phyloP scores from a whole-genome alignment of 306 rosid genomes.

The Lathyrus sativus region DNA sequence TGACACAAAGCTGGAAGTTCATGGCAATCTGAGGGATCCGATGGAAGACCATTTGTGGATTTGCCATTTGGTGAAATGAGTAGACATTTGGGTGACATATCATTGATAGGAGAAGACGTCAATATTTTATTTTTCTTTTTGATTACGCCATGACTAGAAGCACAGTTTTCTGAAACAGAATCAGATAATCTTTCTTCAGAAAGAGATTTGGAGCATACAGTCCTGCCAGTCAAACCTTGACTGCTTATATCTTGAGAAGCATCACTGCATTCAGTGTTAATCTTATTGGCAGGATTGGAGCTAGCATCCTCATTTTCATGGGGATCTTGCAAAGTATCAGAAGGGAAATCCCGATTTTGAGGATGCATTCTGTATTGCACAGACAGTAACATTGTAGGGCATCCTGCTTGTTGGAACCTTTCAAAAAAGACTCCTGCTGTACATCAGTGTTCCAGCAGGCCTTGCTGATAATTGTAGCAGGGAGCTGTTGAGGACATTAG shows the following conservation, averaged over 20 bases:
- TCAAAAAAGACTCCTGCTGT: too few species aligned
- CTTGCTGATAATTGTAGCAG: too few species aligned
- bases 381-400: too few species aligned
- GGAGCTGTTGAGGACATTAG: too few species aligned
- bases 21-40: too few species aligned
- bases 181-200: slow-evolving; percentile 43
- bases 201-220: slow-evolving; percentile 41
- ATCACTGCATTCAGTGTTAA: slow-evolving; percentile 47
- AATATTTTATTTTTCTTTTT: slow-evolving; percentile 33
- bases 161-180: slow-evolving; percentile 40
- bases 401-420: too few species aligned
- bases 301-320: slow-evolving; percentile 47
- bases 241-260: slow-evolving; percentile 48
- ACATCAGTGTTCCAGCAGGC: too few species aligned
- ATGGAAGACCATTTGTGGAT: slow-evolving; percentile 35
- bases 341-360: too few species aligned
- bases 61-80: slow-evolving; percentile 27
- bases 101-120: slow-evolving; percentile 16
- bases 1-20: too few species aligned
- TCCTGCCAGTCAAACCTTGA: too few species aligned
- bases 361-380: too few species aligned
- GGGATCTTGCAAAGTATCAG: slow-evolving; percentile 52
- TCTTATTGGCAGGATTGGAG: slow-evolving; percentile 46
- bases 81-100: slow-evolving; percentile 40
- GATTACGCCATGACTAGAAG: slow-evolving; percentile 17